Evolutionary conservation across 164 flowering plant species (phyloP), one percentile per base, ranked within the genome.

Genomic region (Tetrastigma voinierianum): DNA sequence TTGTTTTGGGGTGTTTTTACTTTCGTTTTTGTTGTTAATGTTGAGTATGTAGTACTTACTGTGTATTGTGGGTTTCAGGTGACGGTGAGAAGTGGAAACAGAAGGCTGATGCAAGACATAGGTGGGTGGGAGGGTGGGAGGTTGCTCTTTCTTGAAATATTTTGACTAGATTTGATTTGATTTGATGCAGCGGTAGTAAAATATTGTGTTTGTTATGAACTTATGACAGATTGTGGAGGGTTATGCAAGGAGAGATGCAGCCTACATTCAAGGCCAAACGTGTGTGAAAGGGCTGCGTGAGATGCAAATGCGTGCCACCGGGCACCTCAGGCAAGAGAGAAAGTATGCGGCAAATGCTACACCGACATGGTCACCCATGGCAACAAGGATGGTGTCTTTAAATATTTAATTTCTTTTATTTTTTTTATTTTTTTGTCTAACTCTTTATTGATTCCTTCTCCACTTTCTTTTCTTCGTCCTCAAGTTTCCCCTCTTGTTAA

Each of bases 301-400:
- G 84, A 54, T 81, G 84, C 78, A 78, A 74, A 25, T 81, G 84
- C 43, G 84, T 81, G 55, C 84, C 84, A 12, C 84, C 82, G 0
- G 84, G 84, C 2, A 76, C 82, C 10, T 74, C 69, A 1, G 82
- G 84, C 4, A 81, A 81, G 70, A 48, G 73, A 16, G 78, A n/a
- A 81, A 46, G 16, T 64, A 15, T 78, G 82, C 40, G 79, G 84
- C 14, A 67, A 55, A 13, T 78, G 84, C 70, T 81, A 81, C 66
- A 70, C 80, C n/a, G 72, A 74, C 59, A 78, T 78, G 84, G 74
- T 75, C 73, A 81, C 84, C 43, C 82, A 76, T 62, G 75, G 75
- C n/a, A 70, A 70, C 66, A 69, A 16, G 51, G n/a, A n/a, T n/a
- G 40, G 7, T 32, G 40, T 0, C 40, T 32, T 32, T 32, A 32